Evolutionary conservation across 106 monocot species (phyloP).

Genomic region (Allium sativum): DNA sequence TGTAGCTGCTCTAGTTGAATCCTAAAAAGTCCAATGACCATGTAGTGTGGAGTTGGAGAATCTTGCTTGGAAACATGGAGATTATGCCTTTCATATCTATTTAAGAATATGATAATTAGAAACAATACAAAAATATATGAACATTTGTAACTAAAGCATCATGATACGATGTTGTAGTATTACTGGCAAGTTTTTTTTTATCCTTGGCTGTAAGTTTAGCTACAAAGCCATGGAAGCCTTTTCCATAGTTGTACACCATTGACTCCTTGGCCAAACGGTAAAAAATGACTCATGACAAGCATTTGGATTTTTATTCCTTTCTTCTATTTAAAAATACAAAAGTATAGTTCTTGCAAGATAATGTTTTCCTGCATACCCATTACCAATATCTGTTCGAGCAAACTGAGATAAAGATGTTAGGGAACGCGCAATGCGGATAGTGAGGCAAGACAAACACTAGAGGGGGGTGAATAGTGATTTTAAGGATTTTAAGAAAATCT

Average conservation of each 20-base stretch:
- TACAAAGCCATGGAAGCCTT: conserved; percentile 21
- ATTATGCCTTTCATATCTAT: conserved; percentile 20
- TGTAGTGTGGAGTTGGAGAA: conserved; percentile 19
- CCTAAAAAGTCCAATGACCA: conserved; percentile 33
- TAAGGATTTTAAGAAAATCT: no score
- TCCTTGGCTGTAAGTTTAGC: conserved; percentile 17
- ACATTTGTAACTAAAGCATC: neutral
- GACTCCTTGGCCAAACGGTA: conserved; percentile 9
- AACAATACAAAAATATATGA: neutral
- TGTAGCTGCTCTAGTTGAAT: neutral
- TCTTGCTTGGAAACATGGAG: conserved; percentile 31
- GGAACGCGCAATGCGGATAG: no score
- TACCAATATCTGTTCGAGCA: conserved; percentile 14
- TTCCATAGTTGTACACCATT: conserved; percentile 18
- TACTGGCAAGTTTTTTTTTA: conserved; percentile 11
- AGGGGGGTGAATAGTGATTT: no score
- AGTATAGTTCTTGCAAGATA: no score
- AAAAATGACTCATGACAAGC: neutral
- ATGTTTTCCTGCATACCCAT: neutral
- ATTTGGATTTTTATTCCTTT: neutral
- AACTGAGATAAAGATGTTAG: conserved; percentile 9
- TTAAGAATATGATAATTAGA: neutral
- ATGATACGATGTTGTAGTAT: neutral
- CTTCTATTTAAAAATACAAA: no score
- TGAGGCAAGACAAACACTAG: no score